These are phyloP conservation scores for Luffa acutangula DNA, from an alignment of 306 rosid genomes.

Conservation along the genomic window DNA sequence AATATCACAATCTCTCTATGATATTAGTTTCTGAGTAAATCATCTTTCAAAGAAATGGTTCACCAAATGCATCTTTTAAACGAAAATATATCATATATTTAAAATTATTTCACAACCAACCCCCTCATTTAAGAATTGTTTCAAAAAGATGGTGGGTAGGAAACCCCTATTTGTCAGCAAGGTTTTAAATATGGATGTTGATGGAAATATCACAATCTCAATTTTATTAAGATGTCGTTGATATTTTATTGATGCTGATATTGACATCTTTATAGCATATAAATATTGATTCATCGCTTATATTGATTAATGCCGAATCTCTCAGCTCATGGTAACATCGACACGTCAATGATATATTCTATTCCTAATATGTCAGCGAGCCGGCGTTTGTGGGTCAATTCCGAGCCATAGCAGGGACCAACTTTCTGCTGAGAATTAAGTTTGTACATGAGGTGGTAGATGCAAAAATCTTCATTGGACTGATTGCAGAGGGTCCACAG, in stretches of 20 bases:
- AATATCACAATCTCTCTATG: neutral
- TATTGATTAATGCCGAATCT: neutral
- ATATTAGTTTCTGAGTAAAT: neutral
- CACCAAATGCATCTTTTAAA: neutral
- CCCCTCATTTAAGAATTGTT: neutral
- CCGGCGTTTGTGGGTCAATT: neutral
- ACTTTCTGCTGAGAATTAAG: neutral
- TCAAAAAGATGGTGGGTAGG: neutral
- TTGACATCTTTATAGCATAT: neutral
- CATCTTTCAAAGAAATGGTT: neutral
- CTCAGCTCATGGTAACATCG: neutral
- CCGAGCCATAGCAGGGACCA: neutral
- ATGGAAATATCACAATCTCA: neutral
- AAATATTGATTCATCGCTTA: neutral
- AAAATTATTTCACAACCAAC: neutral
- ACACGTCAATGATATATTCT: neutral
- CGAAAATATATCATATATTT: neutral
- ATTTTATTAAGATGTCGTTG: neutral
- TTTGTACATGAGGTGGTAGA: neutral
- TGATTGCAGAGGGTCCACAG: neutral
- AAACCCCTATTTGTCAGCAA: neutral
- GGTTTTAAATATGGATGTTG: neutral
- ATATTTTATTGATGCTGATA: neutral
- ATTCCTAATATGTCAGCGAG: neutral
- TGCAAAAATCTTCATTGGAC: constrained; percentile 2